Evolutionary conservation across 805 yeast genomes (phyloP), one percentile per base, ranked within the genome.

Genomic region (Yamadazyma paraphyllophila): DNA sequence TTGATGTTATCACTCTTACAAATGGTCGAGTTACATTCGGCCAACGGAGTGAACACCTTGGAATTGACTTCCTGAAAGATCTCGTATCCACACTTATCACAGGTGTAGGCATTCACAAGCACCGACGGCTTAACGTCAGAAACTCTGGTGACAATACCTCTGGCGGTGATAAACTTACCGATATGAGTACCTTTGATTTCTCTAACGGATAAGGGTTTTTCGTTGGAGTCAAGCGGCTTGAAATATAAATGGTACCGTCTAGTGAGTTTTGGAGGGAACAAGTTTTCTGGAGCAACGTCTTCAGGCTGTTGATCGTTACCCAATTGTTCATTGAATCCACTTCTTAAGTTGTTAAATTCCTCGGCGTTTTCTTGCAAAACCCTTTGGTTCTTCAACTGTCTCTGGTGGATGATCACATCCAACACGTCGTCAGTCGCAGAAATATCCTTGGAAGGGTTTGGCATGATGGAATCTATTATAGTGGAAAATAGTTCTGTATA

Each of bases 51-150:
- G 67, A 88, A 95, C 36, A 87, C 82, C 61, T 83, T 82, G 14
- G 91, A 71, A 53, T 80, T 83, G 53, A 94, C 96, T 63, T 95
- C 98, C 71, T 94, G 98, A 76, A 95, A 94, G 43, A 89, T 82
- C 68, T 94, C 99, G 66, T 80, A 85, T 39, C 99, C 99, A 74
- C 99, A 94, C 57, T 86, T 86, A 63, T 94, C 99, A 70, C 99
- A 94, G 6, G 98, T 88, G 63, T 92, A 95, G 1, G 99, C 98
- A 57, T 85, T 89, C 44, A 94, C 97, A 49, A 80, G 73, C 7
- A 94, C 88, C 5, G 88, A 75, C 3, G 99, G 99, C 65, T 91
- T 92, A 36, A 94, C 99, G 63, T 94, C 99, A 2, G 96, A 85
- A 4, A 91, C 96, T 54, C 99, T 77, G 7, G 98, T 94, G 41